These are phyloP conservation scores for Botrytis fabae DNA, from an alignment of 2,329 filamentous ascomycete genomes.

Conservation along the genomic window DNA sequence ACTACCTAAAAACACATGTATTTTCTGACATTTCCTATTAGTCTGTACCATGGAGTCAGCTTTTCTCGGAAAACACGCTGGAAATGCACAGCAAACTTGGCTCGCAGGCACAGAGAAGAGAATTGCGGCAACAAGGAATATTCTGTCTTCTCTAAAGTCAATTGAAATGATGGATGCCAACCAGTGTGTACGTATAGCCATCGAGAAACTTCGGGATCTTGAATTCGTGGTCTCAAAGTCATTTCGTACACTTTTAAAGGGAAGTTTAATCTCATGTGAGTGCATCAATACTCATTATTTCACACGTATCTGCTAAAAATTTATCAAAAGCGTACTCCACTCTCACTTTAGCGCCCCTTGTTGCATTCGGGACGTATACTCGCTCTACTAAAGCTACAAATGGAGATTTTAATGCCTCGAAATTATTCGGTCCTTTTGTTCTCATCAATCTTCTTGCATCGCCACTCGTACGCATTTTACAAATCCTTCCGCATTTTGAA, in stretches of 20 bases:
- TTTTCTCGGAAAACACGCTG: conserved; percentile 29
- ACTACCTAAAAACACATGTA: background rate
- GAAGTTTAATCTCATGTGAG: background rate
- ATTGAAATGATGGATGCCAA: conserved; percentile 42
- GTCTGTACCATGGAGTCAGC: conserved; percentile 15
- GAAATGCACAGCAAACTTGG: conserved; percentile 37
- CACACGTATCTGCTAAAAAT: background rate
- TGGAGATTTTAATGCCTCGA: background rate
- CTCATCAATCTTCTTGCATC: background rate
- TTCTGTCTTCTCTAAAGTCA: conserved; percentile 39
- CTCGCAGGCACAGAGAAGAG: conserved; percentile 38
- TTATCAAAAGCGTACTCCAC: background rate
- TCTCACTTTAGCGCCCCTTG: background rate
- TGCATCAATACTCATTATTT: background rate
- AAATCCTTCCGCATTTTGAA: background rate
- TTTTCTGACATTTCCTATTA: background rate
- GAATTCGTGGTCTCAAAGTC: background rate
- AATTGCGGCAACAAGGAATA: conserved; percentile 35
- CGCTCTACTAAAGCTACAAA: background rate
- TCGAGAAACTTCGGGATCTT: conserved; percentile 20
- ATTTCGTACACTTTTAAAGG: background rate
- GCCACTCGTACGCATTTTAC: background rate
- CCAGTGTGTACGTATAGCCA: conserved; percentile 24
- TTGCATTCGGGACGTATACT: background rate
- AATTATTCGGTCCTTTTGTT: background rate